phyloP scores from a whole-genome alignment of 2,329 filamentous ascomycete genomes.

The Scytalidium lignicola region DNA sequence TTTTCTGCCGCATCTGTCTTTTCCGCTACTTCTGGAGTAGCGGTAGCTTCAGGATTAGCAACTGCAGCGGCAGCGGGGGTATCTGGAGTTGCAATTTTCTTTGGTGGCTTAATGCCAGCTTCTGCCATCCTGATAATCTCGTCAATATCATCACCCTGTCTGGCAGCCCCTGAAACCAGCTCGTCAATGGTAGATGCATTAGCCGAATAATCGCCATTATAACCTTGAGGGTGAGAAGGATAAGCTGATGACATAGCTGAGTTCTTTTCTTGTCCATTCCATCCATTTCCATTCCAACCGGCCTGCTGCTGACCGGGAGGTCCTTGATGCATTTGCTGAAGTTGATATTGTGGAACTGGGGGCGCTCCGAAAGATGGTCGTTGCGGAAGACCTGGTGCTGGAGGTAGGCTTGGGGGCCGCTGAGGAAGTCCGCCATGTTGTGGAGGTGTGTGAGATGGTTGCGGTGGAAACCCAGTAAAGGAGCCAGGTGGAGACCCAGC shows the following conservation, averaged over 20 bases:
- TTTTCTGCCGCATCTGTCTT: constrained; percentile 17
- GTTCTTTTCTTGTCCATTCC: constrained; percentile 31
- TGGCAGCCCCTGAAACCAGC: constrained; percentile 38
- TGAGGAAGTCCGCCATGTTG: constrained; percentile 36
- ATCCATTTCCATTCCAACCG: constrained; percentile 30
- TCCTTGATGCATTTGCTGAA: constrained; percentile 49
- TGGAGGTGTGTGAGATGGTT: constrained; percentile 34
- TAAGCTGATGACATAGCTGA: constrained; percentile 33
- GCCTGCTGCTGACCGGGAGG: constrained; percentile 19
- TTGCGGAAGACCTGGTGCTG: constrained; percentile 53
- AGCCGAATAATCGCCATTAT: constrained; percentile 27
- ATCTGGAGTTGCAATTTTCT: constrained; percentile 35
- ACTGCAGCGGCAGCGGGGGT: constrained; percentile 35
- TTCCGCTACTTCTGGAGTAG: constrained; percentile 27
- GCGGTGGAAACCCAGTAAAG: constrained; percentile 37
- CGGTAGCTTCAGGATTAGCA: constrained; percentile 16
- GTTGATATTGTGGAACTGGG: constrained; percentile 41
- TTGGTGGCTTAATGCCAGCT: constrained; percentile 49
- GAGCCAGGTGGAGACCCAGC: constrained; percentile 34
- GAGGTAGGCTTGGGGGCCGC: constrained; percentile 48
- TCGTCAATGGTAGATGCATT: constrained; percentile 43
- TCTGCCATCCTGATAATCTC: constrained; percentile 61
- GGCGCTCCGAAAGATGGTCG: constrained; percentile 50
- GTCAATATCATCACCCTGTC: constrained; percentile 57
- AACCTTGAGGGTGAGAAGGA: constrained; percentile 29